Percentiles rank a stretch among this genome's conserved stretches.
These are phyloP conservation scores for Diaporthe ilicicola DNA, from an alignment of 2,329 filamentous ascomycete genomes.

Conservation along the genomic window DNA sequence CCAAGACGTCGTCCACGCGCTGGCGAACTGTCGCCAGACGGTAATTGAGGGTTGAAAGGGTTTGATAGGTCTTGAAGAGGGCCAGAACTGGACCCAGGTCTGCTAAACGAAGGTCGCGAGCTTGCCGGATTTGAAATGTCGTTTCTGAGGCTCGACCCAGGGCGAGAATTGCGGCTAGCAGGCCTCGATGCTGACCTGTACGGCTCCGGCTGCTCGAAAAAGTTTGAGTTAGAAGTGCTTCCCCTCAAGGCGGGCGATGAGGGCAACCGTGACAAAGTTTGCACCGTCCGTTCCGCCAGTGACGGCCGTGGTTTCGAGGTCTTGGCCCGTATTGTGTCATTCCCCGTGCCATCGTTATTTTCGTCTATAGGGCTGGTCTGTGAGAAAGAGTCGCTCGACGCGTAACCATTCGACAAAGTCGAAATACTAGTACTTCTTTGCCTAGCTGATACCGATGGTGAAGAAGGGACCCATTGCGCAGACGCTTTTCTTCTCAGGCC, in stretches of 20 bases:
- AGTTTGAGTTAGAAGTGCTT: constrained; percentile 75
- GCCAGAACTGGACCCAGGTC: constrained; percentile 64
- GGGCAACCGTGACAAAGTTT: constrained; percentile 81
- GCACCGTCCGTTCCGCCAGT: constrained; percentile 84
- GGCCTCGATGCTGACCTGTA: constrained; percentile 63
- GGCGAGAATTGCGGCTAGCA: constrained; percentile 55
- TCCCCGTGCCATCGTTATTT: background rate
- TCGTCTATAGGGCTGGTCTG: constrained; percentile 25
- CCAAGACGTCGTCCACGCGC: constrained; percentile 44
- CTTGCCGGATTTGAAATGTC: constrained; percentile 63
- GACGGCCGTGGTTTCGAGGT: constrained; percentile 57
- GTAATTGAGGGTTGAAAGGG: constrained; percentile 53
- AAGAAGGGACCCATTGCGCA: constrained; percentile 8
- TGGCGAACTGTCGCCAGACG: constrained; percentile 56
- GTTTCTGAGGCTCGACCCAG: constrained; percentile 68
- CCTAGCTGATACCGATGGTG: constrained; percentile 7
- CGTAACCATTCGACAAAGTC: constrained; percentile 18
- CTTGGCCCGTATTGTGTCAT: constrained; percentile 9
- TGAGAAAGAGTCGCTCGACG: constrained; percentile 17
- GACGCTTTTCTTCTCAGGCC: constrained; percentile 27
- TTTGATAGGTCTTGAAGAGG: constrained; percentile 54
- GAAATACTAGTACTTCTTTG: constrained; percentile 27
- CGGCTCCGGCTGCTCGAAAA: constrained; percentile 74
- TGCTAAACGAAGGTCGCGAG: constrained; percentile 57
- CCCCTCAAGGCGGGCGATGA: constrained; percentile 77